Conservation (phyloP, 148 eudicot species). For the Rhododendron molle region DNA sequence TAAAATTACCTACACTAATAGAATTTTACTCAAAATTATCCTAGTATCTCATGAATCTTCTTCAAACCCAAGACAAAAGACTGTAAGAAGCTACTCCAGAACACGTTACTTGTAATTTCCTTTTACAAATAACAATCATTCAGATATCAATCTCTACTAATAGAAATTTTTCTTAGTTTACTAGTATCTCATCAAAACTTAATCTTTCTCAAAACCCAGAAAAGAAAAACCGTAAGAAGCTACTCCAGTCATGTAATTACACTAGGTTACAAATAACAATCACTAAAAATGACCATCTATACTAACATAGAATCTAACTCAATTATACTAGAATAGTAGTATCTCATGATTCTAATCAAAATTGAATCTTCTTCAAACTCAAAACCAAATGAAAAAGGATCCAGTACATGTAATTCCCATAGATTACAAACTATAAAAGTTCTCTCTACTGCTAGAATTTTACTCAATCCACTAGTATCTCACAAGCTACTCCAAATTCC, state of each 20-base stretch:
- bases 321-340: background rate
- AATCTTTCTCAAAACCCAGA: background rate
- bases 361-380: background rate
- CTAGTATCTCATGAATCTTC: too few species aligned
- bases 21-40: too few species aligned
- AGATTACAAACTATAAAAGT: background rate
- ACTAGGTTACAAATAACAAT: background rate
- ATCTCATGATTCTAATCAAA: background rate
- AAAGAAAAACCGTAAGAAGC: too few species aligned
- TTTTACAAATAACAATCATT: too few species aligned
- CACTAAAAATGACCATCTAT: background rate
- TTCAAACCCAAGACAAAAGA: too few species aligned
- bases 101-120: too few species aligned
- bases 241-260: too few species aligned
- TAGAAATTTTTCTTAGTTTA: too few species aligned
- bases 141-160: too few species aligned
- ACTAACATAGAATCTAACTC: background rate
- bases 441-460: too few species aligned
- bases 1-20: too few species aligned
- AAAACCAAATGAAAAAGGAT: background rate
- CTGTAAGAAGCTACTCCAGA: too few species aligned
- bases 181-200: background rate
- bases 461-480: background rate
- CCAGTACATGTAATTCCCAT: background rate
- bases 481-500: background rate